Conservation (phyloP, 495 filamentous ascomycete species). For the Elaphomyces granulatus region DNA sequence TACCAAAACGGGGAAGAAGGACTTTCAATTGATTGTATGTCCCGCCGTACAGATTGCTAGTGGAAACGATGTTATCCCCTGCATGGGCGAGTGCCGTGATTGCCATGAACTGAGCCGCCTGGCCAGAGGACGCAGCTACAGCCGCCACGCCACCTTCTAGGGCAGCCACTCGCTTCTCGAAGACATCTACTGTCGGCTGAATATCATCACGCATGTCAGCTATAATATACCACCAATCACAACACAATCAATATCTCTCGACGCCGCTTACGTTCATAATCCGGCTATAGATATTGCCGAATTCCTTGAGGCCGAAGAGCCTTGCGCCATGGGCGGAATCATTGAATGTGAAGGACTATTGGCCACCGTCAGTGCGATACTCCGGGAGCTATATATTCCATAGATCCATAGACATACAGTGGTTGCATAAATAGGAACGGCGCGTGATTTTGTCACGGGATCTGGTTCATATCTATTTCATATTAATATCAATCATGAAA, state of each 20-base stretch:
- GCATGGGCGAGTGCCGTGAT: conserved; percentile 67
- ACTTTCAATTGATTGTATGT: conserved; percentile 99
- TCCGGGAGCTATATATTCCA: background rate
- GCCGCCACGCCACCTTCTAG: conserved; percentile 91
- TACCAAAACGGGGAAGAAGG: conserved; percentile 70
- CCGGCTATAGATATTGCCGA: conserved; percentile 95
- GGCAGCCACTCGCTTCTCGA: conserved; percentile 93
- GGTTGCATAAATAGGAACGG: conserved; percentile 92
- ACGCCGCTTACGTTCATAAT: conserved; percentile 65
- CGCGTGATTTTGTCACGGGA: conserved; percentile 72
- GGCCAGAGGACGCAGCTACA: conserved; percentile 77
- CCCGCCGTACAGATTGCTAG: conserved; percentile 86
- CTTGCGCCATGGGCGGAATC: conserved; percentile 93
- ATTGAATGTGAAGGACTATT: conserved; percentile 82
- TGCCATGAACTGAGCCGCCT: conserved; percentile 90
- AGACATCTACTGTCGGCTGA: conserved; percentile 91
- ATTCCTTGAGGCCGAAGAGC: conserved; percentile 94
- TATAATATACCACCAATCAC: no score
- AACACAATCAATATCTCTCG: background rate
- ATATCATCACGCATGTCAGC: no score
- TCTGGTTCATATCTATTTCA: conserved; percentile 62
- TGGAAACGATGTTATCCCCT: conserved; percentile 93
- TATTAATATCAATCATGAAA: conserved; percentile 2
- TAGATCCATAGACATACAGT: conserved; percentile 40
- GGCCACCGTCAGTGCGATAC: background rate